Evolutionary conservation across 805 yeast species (phyloP), one percentile per base, ranked within the genome.

Genomic region (Brettanomyces sp.): DNA sequence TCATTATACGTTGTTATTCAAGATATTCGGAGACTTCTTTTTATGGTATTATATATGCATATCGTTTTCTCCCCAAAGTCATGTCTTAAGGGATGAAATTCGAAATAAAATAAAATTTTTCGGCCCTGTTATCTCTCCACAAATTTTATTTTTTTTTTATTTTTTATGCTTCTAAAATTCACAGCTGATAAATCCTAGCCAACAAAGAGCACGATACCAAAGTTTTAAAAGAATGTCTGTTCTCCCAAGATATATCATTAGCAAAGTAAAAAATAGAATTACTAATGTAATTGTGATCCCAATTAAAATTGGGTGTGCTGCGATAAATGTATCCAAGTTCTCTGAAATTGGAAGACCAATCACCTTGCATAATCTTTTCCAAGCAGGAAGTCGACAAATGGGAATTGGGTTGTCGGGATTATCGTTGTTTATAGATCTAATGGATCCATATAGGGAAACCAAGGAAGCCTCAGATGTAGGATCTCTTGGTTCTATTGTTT

Each of bases 191-290:
- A 56, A 4, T 5, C 56, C 56, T 6, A 54, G 25, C 14, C 36
- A 36, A 36, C 60, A 58, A 9, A 58, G 44, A 6, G 55, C 42
- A 21, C 41, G 49, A 23, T 47, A 49, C 60, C 59, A 56, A n/a
- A 58, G 22, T 4, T 36, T 4, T 3, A 39, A 40, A 5, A 56
- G 24, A n/a, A 36, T 40, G 7, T 45, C 45, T 1, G 41, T 45
- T 43, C 53, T 43, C 9, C 55, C 54, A 8, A 50, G 43, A 14
- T 28, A 52, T 39, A 44, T 46, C 13, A 58, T 30, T 4, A 51
- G 35, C 14, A 50, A 5, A 24, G 54, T 50, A 22, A 49, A 23
- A 8, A 53, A 14, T 4, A 52, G 5, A 2, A 43, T 36, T 3
- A 41, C 38, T 24, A 38, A 14, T 6, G 18, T 6, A n/a, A 38